These are phyloP conservation scores for Moricandia arvensis DNA, from an alignment of 345 rosid genomes.

Conservation along the genomic window DNA sequence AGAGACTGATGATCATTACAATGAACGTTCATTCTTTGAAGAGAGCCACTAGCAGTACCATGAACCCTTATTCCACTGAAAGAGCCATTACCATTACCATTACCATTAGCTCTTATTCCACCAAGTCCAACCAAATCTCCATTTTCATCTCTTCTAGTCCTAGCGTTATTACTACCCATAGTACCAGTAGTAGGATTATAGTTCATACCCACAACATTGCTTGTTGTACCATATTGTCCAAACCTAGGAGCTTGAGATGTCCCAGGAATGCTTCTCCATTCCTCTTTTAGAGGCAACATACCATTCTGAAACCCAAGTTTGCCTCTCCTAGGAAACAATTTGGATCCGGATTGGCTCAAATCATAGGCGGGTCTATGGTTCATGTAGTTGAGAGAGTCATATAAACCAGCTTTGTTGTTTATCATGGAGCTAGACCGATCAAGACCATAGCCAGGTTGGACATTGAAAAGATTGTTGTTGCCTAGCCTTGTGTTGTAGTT, in stretches of 20 bases:
- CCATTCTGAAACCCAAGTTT: neutral
- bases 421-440: slow-evolving; percentile 9
- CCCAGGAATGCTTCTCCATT: neutral
- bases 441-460: neutral
- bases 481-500: neutral
- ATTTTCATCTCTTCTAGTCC: neutral
- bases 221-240: slow-evolving; percentile 8
- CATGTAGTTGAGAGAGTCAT: neutral
- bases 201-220: slow-evolving; percentile 2
- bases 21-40: neutral
- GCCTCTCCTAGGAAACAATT: neutral
- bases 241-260: slow-evolving; percentile 3
- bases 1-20: too few relatives aligned
- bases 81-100: neutral
- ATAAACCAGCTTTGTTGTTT: neutral
- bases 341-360: neutral
- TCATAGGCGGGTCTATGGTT: neutral
- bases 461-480: neutral
- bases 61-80: neutral
- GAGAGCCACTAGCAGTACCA: neutral
- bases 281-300: neutral
- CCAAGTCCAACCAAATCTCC: neutral
- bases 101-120: neutral
- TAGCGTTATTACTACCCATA: neutral
- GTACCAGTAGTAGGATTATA: neutral